These are phyloP conservation scores for Perkinsela sp. DNA, from an alignment of 208 protist genomes.

Conservation along the genomic window DNA sequence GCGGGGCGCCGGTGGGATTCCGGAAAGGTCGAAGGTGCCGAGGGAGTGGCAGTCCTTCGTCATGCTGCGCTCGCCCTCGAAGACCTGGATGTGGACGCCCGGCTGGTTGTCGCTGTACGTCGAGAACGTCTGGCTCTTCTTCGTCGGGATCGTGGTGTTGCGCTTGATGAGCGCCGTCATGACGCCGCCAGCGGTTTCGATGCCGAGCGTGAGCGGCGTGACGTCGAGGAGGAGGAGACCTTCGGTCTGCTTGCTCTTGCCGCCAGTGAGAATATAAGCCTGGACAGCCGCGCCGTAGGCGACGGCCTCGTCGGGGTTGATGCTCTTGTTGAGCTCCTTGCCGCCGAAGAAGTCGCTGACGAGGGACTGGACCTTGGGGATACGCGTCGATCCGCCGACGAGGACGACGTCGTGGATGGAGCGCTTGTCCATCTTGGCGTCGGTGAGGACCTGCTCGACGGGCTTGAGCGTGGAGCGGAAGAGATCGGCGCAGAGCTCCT, in stretches of 20 bases:
- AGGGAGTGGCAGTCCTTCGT: constrained; percentile 80
- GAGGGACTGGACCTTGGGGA: constrained; percentile 71
- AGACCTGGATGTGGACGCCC: constrained; percentile 82
- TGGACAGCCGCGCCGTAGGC: constrained; percentile 54
- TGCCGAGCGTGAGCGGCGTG: constrained; percentile 65
- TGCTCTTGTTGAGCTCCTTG: constrained; percentile 15
- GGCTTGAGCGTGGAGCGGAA: constrained; percentile 10
- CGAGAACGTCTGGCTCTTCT: constrained; percentile 77
- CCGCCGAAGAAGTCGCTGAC: constrained; percentile 32
- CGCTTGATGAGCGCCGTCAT: constrained; percentile 72
- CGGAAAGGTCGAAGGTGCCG: constrained; percentile 26
- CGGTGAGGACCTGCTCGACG: constrained; percentile 13
- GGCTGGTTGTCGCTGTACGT: constrained; percentile 71
- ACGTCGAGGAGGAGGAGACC: constrained; percentile 45
- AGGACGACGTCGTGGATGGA: constrained; percentile 26
- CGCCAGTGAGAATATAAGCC: constrained; percentile 32
- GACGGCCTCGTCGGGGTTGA: constrained; percentile 28
- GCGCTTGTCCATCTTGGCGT: constrained; percentile 26
- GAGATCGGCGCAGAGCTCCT: constrained; percentile 33
- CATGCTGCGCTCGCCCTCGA: constrained; percentile 75
- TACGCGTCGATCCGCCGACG: constrained; percentile 54
- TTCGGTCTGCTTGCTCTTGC: constrained; percentile 6
- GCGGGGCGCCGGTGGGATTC: constrained; percentile 62
- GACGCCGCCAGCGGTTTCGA: constrained; percentile 75
- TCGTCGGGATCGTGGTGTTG: constrained; percentile 71